Evolutionary conservation across 768 basidiomycete genomes (phyloP).

Genomic region (Pisolithus albus): DNA sequence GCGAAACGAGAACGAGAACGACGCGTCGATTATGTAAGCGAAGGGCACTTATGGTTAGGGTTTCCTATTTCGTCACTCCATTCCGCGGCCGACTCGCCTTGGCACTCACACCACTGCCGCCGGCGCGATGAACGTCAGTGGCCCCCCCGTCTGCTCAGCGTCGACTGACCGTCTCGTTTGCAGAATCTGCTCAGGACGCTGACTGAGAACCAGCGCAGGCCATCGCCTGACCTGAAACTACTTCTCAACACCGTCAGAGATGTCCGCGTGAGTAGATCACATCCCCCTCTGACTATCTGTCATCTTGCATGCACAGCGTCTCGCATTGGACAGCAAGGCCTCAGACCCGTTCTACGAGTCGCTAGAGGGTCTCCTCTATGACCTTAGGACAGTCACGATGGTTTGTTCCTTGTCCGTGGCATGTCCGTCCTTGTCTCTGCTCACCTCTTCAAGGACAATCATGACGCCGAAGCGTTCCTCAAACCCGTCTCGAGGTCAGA

Average conservation of each 20-base stretch:
- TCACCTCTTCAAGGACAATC: slow-evolving; percentile 57
- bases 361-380: slow-evolving; percentile 78
- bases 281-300: slow-evolving; percentile 15
- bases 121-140: not conserved
- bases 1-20: not conserved
- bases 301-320: slow-evolving; percentile 28
- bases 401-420: slow-evolving; percentile 32
- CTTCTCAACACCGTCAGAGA: slow-evolving; percentile 84
- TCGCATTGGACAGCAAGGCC: slow-evolving; percentile 57
- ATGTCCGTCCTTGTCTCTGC: slow-evolving; percentile 19
- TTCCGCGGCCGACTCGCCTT: not conserved
- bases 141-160: not conserved
- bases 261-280: slow-evolving; percentile 59
- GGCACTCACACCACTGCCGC: not conserved
- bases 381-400: slow-evolving; percentile 74
- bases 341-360: slow-evolving; percentile 92
- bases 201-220: slow-evolving; percentile 66
- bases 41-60: not conserved
- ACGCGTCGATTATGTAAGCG: slow-evolving; percentile 30
- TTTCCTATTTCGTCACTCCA: not conserved
- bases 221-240: slow-evolving; percentile 66
- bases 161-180: not conserved
- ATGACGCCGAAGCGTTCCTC: slow-evolving; percentile 88
- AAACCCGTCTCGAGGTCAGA: slow-evolving; percentile 89
- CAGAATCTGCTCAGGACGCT: slow-evolving; percentile 89